A percentile compares a stretch with the other conserved stretches of the same genome.
These are phyloP conservation scores for Micractinium sp. DNA, from an alignment of 139 green algal species.

Conservation along the genomic window DNA sequence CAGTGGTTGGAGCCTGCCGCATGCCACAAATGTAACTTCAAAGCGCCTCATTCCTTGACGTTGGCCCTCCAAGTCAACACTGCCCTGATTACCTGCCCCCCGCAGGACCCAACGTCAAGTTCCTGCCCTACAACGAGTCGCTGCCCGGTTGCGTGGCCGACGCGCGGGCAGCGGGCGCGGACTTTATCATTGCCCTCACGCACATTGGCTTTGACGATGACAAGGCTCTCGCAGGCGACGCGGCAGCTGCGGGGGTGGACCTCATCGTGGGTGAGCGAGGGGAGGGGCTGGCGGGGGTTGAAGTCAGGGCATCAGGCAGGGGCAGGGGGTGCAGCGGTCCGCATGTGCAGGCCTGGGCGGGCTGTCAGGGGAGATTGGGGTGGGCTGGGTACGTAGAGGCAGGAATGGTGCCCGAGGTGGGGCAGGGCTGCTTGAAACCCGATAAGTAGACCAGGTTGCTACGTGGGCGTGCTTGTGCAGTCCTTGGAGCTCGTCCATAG, in stretches of 20 bases:
- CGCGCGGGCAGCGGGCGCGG: background rate
- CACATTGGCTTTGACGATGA: conserved; percentile 18
- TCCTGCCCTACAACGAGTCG: conserved; percentile 5
- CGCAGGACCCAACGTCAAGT: background rate
- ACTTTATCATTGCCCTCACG: conserved; percentile 8
- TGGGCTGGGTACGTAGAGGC: background rate
- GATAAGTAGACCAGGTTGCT: too few relatives aligned
- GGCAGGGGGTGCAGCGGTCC: too few relatives aligned
- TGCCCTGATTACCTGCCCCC: background rate
- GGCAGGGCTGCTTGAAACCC: too few relatives aligned
- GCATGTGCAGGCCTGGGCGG: background rate
- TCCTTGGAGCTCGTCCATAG: background rate
- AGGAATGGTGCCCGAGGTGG: background rate
- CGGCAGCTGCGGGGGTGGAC: conserved; percentile 11
- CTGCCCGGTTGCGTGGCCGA: conserved; percentile 22
- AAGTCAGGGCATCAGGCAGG: background rate
- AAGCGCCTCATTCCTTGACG: background rate
- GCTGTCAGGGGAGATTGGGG: background rate
- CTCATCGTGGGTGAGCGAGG: conserved; percentile 13
- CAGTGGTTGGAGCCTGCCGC: background rate
- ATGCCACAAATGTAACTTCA: background rate
- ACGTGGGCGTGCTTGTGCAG: too few relatives aligned
- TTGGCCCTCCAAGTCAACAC: background rate
- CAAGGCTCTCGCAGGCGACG: background rate
- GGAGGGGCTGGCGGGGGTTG: background rate